Conservation (phyloP, 805 yeast species). For the Ogataea naganishii region DNA sequence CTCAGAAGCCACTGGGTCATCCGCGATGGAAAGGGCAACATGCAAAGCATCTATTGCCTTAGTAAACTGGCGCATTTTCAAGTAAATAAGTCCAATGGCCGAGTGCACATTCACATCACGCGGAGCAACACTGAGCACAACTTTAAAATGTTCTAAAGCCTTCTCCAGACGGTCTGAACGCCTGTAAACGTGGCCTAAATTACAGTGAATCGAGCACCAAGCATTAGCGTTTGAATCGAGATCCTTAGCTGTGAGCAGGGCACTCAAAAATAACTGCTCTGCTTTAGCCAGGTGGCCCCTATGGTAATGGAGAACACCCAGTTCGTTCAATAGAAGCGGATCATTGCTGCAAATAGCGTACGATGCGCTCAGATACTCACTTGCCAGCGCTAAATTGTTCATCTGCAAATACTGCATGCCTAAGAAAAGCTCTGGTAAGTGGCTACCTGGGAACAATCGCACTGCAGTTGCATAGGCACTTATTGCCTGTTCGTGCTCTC, state of each 20-base stretch:
- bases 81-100: slow-evolving; percentile 75
- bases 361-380: slow-evolving; percentile 74
- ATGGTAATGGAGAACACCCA: slow-evolving; percentile 88
- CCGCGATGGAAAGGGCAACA: slow-evolving; percentile 65
- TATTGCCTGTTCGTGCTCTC: slow-evolving; percentile 98
- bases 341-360: slow-evolving; percentile 74
- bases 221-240: slow-evolving; percentile 74
- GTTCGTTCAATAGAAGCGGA: slow-evolving; percentile 81
- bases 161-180: slow-evolving; percentile 50
- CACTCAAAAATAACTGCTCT: slow-evolving; percentile 60
- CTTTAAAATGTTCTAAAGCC: slow-evolving; percentile 68
- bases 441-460: slow-evolving; percentile 82
- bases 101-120: slow-evolving; percentile 66
- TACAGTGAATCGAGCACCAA: slow-evolving; percentile 78
- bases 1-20: slow-evolving; percentile 80
- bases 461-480: slow-evolving; percentile 96
- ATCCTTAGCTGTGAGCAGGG: slow-evolving; percentile 57
- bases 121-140: slow-evolving; percentile 61
- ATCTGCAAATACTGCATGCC: slow-evolving; percentile 96
- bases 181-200: slow-evolving; percentile 84
- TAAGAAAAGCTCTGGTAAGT: slow-evolving; percentile 77
- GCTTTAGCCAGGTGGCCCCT: slow-evolving; percentile 59
- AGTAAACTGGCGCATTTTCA: slow-evolving; percentile 54
- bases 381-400: slow-evolving; percentile 74
- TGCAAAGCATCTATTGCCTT: slow-evolving; percentile 74